Conservation (phyloP, 257 asterid genomes). For the Ajuga chamaepitys region DNA sequence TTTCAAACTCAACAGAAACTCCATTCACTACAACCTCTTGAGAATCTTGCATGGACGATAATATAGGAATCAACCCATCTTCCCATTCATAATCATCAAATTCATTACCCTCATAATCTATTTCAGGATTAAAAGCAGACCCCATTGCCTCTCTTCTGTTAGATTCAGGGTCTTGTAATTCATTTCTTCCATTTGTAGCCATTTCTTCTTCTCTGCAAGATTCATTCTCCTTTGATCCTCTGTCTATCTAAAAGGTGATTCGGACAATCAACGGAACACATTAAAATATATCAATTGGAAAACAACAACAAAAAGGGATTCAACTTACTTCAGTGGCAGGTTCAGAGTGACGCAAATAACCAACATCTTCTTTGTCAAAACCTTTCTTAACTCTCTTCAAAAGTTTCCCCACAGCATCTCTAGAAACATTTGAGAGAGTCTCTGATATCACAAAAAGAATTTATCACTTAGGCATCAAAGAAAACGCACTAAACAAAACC, state of each 20-base stretch:
- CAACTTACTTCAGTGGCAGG: slow-evolving; percentile 29
- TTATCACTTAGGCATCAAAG: background rate
- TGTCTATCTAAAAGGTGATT: slow-evolving; percentile 32
- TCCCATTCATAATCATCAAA: slow-evolving; percentile 75
- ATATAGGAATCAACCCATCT: slow-evolving; percentile 52
- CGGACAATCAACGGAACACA: background rate
- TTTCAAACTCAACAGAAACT: slow-evolving; percentile 73
- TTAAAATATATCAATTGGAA: background rate
- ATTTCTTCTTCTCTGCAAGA: background rate
- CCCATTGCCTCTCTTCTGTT: slow-evolving; percentile 24
- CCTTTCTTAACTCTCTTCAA: slow-evolving; percentile 57
- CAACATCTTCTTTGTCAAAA: slow-evolving; percentile 42
- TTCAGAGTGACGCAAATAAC: slow-evolving; percentile 45
- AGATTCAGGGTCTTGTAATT: slow-evolving; percentile 23
- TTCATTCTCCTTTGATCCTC: slow-evolving; percentile 16
- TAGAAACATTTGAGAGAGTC: slow-evolving; percentile 58
- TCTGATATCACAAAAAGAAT: slow-evolving; percentile 36
- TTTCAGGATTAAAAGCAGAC: slow-evolving; percentile 24
- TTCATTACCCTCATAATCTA: slow-evolving; percentile 35
- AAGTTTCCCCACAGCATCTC: slow-evolving; percentile 60
- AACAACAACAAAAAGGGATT: slow-evolving; percentile 1
- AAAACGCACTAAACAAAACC: background rate
- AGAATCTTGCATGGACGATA: slow-evolving; percentile 21
- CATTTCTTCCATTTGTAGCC: slow-evolving; percentile 14
- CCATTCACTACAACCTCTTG: slow-evolving; percentile 43